Base-by-base conservation (phyloP, 345 rosid genomes). In the Psidium friedrichsthalianum region DNA sequence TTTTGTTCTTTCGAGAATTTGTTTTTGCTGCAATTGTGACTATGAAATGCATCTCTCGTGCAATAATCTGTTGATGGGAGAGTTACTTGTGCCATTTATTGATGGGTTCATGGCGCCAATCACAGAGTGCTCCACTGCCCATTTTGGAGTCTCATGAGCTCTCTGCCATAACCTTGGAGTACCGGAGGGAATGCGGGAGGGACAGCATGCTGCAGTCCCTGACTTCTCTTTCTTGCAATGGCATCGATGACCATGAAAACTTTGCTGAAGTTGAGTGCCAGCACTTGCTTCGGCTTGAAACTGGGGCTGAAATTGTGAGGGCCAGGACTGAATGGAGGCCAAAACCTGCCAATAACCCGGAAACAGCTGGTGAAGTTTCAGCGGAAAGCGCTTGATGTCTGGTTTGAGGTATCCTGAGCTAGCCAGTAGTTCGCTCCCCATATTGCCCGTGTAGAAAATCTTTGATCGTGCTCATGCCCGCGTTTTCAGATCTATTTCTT, bases 181-280 rank as follows among this genome's bases (percentile, higher is more conserved):
- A 98, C 57, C 89, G 98, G 87, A 94, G 98, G 92, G 99, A 98
- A 89, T 98, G 99, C 25, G 99, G 98, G 40, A 94, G 86, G 90
- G 98, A 96, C 93, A 93, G 94, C 32, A 94, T 95, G 85, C 95
- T 98, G 87, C 96, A 95, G 94, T 98, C 99, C 44, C 92, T 98
- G 52, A 93, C 98, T 24, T 88, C 98, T 3, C 92, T 94, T 76
- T 90, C 98, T 0, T 93, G 90, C 12, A 51, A 89, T 9, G 92
- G 88, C 42, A 51, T 10, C 9, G 47, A 94, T 22, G 88, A 84
- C 57, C 83, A 90, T 52, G 96, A 83, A 56, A 88, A 87, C 24
- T 82, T 86, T 4, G 94, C 91, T 16, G 89, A 87, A 32, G 90
- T 94, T 3, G 99, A 96, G 89, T 96, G 98, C 90, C 98, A 95